Base-by-base conservation (phyloP, 2,329 filamentous ascomycete genomes). In the Fusarium musae region DNA sequence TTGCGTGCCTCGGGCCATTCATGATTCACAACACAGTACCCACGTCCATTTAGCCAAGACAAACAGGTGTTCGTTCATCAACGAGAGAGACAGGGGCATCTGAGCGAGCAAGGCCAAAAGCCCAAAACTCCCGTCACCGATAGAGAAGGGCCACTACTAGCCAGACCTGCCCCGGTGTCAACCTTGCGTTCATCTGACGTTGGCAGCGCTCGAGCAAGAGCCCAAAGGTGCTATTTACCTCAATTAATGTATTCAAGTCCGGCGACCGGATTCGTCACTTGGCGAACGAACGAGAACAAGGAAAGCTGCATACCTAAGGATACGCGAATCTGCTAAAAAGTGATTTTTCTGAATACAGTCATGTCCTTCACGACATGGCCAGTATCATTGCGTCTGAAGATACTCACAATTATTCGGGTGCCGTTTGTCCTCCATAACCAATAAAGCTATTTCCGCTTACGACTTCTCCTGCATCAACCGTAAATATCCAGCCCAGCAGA, bases 161-260 rank as follows among this genome's bases (percentile, higher is more conserved):
- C 47, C 39, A 46, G 63, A 40, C 59, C 47, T 58, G 39, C 30
- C 23, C 42, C 46, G 47, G 59, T 46, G 71, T 68, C 70, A 73
- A 73, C 56, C 46, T 74, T 67, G 66, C 58, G 70, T 74, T 59
- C 44, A 50, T 74, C 70, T 73, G 70, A 74, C 70, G 66, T 67
- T 58, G 37, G 28, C 47, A 47, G 40, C 53, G 44, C 46, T 43
- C 32, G 34, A 63, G 54, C 16, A 39, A 61, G 53, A 63, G 53
- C 28, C 53, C 59, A 64, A 66, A 64, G 28, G 21, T 46, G 21
- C 43, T 69, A 30, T 30, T 30, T 30, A 46, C 36, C 46, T 30
- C 28, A 52, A 32, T 43, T 28, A 30, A 30, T 10, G 30, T 30
- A 26, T 53, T 42, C 30, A 50, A 56, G 30, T 23, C 26, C 23